These are phyloP conservation scores for Leishmania gerbilli DNA, from an alignment of 208 protist genomes.

Conservation along the genomic window DNA sequence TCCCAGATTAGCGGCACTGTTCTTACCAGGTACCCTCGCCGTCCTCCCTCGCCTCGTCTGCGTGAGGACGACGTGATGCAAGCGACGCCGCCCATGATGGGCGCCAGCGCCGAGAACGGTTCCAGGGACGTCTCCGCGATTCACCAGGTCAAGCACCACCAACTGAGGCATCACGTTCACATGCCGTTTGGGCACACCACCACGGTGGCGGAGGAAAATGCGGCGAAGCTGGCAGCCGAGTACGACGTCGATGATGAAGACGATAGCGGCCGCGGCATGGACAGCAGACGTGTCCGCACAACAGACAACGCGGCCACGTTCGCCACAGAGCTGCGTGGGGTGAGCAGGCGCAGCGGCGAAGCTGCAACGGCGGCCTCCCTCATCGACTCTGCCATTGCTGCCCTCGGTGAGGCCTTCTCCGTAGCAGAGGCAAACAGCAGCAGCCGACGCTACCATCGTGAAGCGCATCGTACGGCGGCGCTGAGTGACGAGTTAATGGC, in stretches of 20 bases:
- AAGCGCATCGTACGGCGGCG: conserved; percentile 1
- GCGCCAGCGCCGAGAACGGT: background rate
- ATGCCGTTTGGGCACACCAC: conserved; percentile 11
- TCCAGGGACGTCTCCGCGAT: background rate
- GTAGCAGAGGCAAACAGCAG: background rate
- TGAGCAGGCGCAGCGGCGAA: background rate
- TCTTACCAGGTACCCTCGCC: conserved; percentile 43
- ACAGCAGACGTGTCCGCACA: background rate
- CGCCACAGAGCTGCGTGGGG: conserved; percentile 24
- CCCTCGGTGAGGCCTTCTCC: conserved; percentile 17
- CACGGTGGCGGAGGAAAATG: background rate
- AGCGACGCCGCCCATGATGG: conserved; percentile 22
- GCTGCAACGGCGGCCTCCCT: conserved; percentile 8
- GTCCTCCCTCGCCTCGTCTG: conserved; percentile 26
- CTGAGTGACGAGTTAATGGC: background rate
- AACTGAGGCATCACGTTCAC: background rate
- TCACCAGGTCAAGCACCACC: background rate
- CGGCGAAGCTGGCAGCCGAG: conserved; percentile 13
- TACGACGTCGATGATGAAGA: conserved; percentile 25
- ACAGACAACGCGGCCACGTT: background rate
- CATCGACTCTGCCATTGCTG: conserved; percentile 27
- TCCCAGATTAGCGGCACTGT: background rate
- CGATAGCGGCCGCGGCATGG: background rate
- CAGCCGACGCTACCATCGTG: conserved; percentile 4
- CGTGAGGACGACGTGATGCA: conserved; percentile 53